Evolutionary conservation across 805 yeast species (phyloP).

Genomic region (Yarrowia divulgata): DNA sequence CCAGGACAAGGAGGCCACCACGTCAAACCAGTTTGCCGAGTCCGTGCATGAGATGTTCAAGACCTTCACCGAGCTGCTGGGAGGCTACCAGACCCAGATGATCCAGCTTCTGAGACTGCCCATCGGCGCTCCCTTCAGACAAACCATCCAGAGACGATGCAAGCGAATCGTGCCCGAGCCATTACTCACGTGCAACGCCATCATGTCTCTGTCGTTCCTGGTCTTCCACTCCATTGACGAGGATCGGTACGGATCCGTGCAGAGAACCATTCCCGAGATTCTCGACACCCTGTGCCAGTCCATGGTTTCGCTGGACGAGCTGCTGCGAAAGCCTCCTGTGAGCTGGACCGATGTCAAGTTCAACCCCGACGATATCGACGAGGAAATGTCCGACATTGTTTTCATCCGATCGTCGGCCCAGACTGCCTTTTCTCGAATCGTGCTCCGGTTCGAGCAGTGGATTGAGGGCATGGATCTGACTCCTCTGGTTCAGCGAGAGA

Average conservation of each 20-base stretch:
- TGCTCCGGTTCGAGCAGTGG: constrained; percentile 36
- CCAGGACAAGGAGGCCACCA: constrained; percentile 27
- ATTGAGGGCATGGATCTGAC: constrained; percentile 32
- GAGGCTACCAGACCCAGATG: constrained; percentile 39
- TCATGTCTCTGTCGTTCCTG: constrained; percentile 48
- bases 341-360: constrained; percentile 49
- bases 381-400: constrained; percentile 23
- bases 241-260: constrained; percentile 54
- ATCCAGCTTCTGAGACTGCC: constrained; percentile 43
- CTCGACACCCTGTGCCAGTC: constrained; percentile 47
- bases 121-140: constrained; percentile 50
- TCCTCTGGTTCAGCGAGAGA: constrained; percentile 22
- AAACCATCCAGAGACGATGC: constrained; percentile 48
- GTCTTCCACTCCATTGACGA: constrained; percentile 50
- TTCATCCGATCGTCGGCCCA: constrained; percentile 18
- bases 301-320: constrained; percentile 45
- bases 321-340: constrained; percentile 46
- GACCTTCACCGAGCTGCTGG: constrained; percentile 8
- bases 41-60: constrained; percentile 8
- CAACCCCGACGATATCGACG: constrained; percentile 23
- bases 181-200: constrained; percentile 46
- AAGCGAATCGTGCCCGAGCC: constrained; percentile 46
- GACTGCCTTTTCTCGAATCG: constrained; percentile 26
- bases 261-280: constrained; percentile 51
- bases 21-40: constrained; percentile 18